Evolutionary conservation across 2,329 filamentous ascomycete genomes (phyloP), one percentile per base, ranked within the genome.

Genomic region (Monosporascus ibericus): DNA sequence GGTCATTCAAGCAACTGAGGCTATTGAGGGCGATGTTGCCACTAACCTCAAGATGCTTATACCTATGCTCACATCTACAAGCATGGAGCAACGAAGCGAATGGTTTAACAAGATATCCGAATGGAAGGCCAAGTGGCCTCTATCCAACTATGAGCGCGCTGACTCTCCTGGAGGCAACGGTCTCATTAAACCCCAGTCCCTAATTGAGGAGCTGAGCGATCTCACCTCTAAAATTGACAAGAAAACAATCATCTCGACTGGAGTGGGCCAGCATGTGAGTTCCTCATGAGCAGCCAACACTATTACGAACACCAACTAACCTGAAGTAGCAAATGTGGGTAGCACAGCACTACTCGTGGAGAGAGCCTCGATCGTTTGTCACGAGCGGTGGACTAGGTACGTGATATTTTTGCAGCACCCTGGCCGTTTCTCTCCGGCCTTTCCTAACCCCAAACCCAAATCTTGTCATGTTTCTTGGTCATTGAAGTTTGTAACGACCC

Each of bases 1-100:
- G 81, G 92, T 97, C 44, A 88, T 99, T 15, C 90, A 97, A 74
- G 92, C 92, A 7, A 96, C 89, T 42, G 91, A 97, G 74, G 92
- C 94, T 46, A 86, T 97, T 18, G 92, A 96, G 73, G 94, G 94
- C 54, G 92, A 97, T 66, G 90, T 96, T 34, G 85, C 86, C 3
- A 75, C 84, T n/a, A 97, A 95, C 71, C 76, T 97, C 34, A 78
- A 78, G 48, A 73, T 81, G 30, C 84, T 97, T 49, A 65, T 97
- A 37, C 92, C 92, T 11, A 76, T 83, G 50, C 73, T 96, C 22
- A 72, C 88, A 49, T 59, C 76, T 22, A 82, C 81, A 56, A 70
- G 81, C 2, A 82, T 84, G 72, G 70, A 69, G 1, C 82, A 89
- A 48, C 83, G 94, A 48, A 82, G 83, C 24, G 88, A 87, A 62